Conservation (phyloP, 331 rosid genomes). For the Acacia pycnantha region DNA sequence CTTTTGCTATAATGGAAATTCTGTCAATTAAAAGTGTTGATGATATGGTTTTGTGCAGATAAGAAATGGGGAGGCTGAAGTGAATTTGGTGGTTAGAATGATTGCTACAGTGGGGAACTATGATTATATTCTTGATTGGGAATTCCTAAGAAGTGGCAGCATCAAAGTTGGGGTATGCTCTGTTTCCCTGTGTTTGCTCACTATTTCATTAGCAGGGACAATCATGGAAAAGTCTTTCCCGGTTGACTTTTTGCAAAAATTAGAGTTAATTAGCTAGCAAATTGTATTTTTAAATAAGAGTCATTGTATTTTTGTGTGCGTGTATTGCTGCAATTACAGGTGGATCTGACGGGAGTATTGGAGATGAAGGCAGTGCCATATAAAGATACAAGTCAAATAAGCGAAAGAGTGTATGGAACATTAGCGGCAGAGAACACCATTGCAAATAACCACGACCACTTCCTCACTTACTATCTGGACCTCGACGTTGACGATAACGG, state of each 20-base stretch:
- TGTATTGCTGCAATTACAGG: slow-evolving; percentile 39
- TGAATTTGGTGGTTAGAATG: slow-evolving; percentile 79
- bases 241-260: background rate
- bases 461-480: slow-evolving; percentile 70
- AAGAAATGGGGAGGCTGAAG: slow-evolving; percentile 67
- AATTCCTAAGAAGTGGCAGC: slow-evolving; percentile 65
- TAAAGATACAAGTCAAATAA: slow-evolving; percentile 39
- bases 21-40: background rate
- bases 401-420: slow-evolving; percentile 45
- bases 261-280: background rate
- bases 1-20: background rate
- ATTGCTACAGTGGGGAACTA: slow-evolving; percentile 86
- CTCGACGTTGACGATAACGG: slow-evolving; percentile 65
- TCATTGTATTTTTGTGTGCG: background rate
- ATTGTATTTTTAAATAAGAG: background rate
- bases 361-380: slow-evolving; percentile 63
- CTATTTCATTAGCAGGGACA: background rate
- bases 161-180: slow-evolving; percentile 78
- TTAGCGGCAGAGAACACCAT: slow-evolving; percentile 68
- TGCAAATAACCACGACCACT: slow-evolving; percentile 75
- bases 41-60: slow-evolving; percentile 40
- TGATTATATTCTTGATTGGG: slow-evolving; percentile 94
- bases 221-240: background rate
- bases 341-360: slow-evolving; percentile 69
- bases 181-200: background rate